These are phyloP conservation scores for Parachaetomium inaequale DNA, from an alignment of 495 filamentous ascomycete genomes.

Conservation along the genomic window DNA sequence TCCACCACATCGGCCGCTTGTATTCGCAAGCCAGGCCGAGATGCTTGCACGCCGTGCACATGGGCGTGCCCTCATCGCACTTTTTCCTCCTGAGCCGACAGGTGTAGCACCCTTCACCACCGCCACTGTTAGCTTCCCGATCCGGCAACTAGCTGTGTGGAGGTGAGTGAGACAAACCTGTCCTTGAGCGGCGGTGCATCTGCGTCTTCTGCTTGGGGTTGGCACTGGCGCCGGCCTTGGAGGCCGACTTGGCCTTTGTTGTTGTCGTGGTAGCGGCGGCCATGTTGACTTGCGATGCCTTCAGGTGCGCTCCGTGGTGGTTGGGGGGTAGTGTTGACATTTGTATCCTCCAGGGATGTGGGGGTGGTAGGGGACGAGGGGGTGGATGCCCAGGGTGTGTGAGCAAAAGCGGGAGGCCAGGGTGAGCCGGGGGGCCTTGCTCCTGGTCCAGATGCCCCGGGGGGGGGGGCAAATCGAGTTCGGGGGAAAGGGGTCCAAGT, in stretches of 20 bases:
- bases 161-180: conserved; percentile 58
- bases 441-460: conserved; percentile 33
- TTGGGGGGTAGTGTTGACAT: conserved; percentile 59
- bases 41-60: conserved; percentile 85
- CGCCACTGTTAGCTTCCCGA: conserved; percentile 29
- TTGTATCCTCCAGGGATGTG: conserved; percentile 48
- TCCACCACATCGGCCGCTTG: conserved; percentile 96
- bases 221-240: conserved; percentile 49
- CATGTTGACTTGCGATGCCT: conserved; percentile 55
- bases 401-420: conserved; percentile 47
- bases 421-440: conserved; percentile 32
- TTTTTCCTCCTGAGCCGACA: conserved; percentile 95
- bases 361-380: conserved; percentile 31
- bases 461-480: conserved; percentile 23
- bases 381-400: conserved; percentile 25
- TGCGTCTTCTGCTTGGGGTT: conserved; percentile 64
- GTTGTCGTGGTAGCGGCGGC: conserved; percentile 45
- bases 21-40: conserved; percentile 88
- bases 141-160: conserved; percentile 1
- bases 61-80: conserved; percentile 88
- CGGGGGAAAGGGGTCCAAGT: conserved; percentile 11
- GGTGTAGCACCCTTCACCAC: conserved; percentile 81
- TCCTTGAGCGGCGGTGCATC: conserved; percentile 89
- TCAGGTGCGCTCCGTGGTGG: conserved; percentile 48
- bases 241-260: conserved; percentile 54